Evolutionary conservation across 1,284 basidiomycete species (phyloP), one percentile per base, ranked within the genome.

Genomic region (Pseudozyma hubeiensis): DNA sequence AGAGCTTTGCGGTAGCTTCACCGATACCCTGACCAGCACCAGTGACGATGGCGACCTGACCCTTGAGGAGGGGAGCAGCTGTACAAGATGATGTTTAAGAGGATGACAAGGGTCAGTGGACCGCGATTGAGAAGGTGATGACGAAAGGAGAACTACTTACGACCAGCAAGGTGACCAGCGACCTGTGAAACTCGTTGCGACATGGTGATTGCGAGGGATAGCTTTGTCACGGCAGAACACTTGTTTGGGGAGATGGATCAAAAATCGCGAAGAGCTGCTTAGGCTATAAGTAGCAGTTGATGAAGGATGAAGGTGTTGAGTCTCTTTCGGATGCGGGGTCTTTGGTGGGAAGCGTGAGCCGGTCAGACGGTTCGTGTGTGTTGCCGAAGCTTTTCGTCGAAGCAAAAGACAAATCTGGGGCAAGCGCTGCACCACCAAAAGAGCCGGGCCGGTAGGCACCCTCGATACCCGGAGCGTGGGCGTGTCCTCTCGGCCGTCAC

Each of bases 31-130:
- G 70, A 46, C 77, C 66, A 39, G 77, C 75, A 89, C 91, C 91
- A 64, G 93, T 94, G 76, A 94, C 90, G 83, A 94, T 93, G 34
- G 91, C 92, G 14, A 93, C 92, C 79, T 93, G 91, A 13, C 90
- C 91, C 7, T 87, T 88, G 53, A 80, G 64, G 14, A 80, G 67
- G 19, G 62, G 67, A 5, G 63, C 72, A 41, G 72, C 72, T 75
- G 50, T 7, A 52, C 1, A 7, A 17, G 35, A 31, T 14, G 14
- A 24, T 17, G n/a, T 16, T 37, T 19, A 29, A 14, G 17, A 24
- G 19, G 19, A 16, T 16, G 40, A 17, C 7, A 24, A 44, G 6
- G 35, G 43, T 31, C 19, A 45, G 14, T 16, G 30, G 11, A 9
- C n/a, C 24, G 17, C 8, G 17, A 7, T 6, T 29, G n/a, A 31